Conservation (phyloP, 441 rosid species). For the Viola pubescens region DNA sequence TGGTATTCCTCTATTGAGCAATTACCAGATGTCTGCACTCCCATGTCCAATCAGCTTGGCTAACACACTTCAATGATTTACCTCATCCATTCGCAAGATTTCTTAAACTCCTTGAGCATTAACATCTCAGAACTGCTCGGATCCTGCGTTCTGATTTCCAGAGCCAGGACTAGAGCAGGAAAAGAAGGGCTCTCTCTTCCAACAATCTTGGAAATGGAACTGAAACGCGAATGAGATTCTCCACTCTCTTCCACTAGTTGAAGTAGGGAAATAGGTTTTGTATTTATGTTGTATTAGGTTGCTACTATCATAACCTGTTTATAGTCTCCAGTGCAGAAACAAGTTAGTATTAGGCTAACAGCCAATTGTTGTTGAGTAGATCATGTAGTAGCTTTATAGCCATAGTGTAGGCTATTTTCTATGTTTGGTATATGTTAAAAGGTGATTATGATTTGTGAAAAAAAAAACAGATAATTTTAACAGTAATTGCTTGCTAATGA, state of each 20-base stretch:
- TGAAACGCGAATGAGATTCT: slow-evolving; percentile 21
- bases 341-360: no score
- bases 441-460: no score
- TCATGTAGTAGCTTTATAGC: no score
- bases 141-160: slow-evolving; percentile 31
- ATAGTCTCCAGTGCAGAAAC: no score
- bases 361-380: no score
- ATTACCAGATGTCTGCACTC: slow-evolving; percentile 33
- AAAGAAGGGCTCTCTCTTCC: slow-evolving; percentile 9
- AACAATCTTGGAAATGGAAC: slow-evolving; percentile 11
- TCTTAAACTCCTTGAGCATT: slow-evolving; percentile 33
- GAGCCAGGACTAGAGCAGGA: slow-evolving; percentile 14
- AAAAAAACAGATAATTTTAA: no score
- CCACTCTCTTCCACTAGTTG: no score
- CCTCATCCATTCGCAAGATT: slow-evolving; percentile 1
- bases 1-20: slow-evolving; percentile 22
- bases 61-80: slow-evolving; percentile 25
- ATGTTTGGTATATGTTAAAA: no score
- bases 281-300: no score
- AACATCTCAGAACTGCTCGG: slow-evolving; percentile 22
- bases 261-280: slow-evolving; percentile 27
- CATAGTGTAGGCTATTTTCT: no score
- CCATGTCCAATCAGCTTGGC: slow-evolving; percentile 30
- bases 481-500: no score
- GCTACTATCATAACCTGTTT: no score